A percentile compares a stretch with the other conserved stretches of the same genome.
Evolutionary conservation across 2,329 filamentous ascomycete species (phyloP).

Genomic region (Nannizziopsis barbatae): DNA sequence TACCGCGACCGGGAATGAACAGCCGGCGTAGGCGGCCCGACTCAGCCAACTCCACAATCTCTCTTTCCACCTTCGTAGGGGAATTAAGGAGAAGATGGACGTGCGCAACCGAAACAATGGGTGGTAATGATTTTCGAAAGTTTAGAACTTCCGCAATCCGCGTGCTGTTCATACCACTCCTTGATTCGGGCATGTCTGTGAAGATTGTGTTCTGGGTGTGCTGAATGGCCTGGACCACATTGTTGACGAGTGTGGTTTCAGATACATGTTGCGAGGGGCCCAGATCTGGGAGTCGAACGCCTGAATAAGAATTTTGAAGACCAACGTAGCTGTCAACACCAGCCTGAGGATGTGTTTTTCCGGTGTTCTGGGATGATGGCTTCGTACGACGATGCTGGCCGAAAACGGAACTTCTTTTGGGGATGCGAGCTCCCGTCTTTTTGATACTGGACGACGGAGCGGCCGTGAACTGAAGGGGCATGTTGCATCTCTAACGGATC

Average conservation of each 20-base stretch:
- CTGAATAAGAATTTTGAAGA: constrained; percentile 6
- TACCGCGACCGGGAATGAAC: constrained; percentile 46
- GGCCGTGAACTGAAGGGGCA: constrained; percentile 40
- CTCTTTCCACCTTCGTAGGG: constrained; percentile 48
- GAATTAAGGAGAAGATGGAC: constrained; percentile 47
- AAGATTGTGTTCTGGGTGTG: constrained; percentile 46
- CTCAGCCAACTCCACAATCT: constrained; percentile 44
- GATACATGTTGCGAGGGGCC: constrained; percentile 42
- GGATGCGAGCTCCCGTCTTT: constrained; percentile 26
- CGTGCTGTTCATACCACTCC: constrained; percentile 51
- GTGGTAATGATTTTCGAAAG: constrained; percentile 44
- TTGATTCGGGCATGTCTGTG: constrained; percentile 43
- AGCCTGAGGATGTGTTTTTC: constrained; percentile 15
- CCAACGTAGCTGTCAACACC: constrained; percentile 21
- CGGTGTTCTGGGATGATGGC: constrained; percentile 15
- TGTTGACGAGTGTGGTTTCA: constrained; percentile 35
- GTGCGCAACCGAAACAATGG: constrained; percentile 50
- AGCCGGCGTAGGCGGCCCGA: constrained; percentile 44
- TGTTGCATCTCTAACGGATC: constrained; percentile 17
- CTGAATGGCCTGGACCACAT: constrained; percentile 44
- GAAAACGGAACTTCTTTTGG: constrained; percentile 32
- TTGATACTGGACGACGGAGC: constrained; percentile 38
- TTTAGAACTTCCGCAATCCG: constrained; percentile 50
- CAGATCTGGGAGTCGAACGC: constrained; percentile 39
- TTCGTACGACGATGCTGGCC: constrained; percentile 33